Evolutionary conservation across 129 eudicot species (phyloP).

Genomic region (Ambrosia artemisiifolia): DNA sequence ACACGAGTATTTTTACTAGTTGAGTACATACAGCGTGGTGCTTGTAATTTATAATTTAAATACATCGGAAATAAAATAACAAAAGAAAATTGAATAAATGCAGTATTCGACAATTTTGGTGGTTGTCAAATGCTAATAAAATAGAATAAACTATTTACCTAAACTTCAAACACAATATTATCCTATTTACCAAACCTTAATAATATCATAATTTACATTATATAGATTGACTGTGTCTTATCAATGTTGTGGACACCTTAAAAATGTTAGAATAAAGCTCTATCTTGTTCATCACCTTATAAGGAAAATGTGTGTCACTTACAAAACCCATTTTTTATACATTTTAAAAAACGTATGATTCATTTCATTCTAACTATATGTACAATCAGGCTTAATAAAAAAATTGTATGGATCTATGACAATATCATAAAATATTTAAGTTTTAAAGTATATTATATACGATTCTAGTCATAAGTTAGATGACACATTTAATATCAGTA

Average conservation of each 20-base stretch:
- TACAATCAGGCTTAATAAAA: no score
- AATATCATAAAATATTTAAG: no score
- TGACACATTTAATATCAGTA: background rate
- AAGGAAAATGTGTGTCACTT: background rate
- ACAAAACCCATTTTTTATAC: no score
- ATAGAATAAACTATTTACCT: constrained; percentile 22
- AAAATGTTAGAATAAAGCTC: background rate
- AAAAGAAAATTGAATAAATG: background rate
- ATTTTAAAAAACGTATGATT: no score
- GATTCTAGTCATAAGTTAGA: background rate
- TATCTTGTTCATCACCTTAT: no score
- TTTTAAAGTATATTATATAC: no score
- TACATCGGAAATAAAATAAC: background rate
- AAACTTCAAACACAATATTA: constrained; percentile 18
- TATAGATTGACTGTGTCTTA: background rate
- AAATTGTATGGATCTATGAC: no score
- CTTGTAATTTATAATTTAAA: background rate
- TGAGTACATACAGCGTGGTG: no score
- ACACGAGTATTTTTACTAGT: no score
- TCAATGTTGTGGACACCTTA: background rate
- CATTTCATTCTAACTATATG: no score
- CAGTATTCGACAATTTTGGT: constrained; percentile 17
- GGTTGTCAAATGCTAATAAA: constrained; percentile 25
- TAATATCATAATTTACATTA: background rate
- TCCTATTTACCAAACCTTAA: constrained; percentile 2